These are phyloP conservation scores for Elongisporangium prolatum DNA, from an alignment of 352 stramenopile species.

Conservation along the genomic window DNA sequence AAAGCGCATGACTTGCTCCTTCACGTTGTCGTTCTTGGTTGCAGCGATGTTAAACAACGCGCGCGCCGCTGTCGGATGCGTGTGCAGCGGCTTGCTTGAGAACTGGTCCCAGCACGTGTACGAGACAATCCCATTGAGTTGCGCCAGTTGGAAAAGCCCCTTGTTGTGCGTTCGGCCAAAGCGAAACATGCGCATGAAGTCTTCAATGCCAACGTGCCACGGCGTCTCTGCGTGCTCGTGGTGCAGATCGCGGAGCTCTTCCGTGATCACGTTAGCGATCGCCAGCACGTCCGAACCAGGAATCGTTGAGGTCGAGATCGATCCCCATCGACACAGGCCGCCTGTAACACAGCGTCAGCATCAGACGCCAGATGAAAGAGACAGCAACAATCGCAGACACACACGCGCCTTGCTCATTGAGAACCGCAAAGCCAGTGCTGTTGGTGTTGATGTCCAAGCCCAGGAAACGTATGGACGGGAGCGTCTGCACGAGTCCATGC, in stretches of 20 bases:
- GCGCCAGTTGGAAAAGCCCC: constrained; percentile 80
- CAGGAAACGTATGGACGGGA: constrained; percentile 47
- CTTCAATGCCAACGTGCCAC: constrained; percentile 81
- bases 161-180: constrained; percentile 75
- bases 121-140: constrained; percentile 84
- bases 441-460: constrained; percentile 85
- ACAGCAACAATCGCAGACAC: not conserved
- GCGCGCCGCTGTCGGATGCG: constrained; percentile 73
- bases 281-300: constrained; percentile 58
- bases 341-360: not conserved
- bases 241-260: constrained; percentile 29
- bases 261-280: constrained; percentile 51
- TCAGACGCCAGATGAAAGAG: not conserved
- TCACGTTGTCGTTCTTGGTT: constrained; percentile 41
- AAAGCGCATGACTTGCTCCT: constrained; percentile 72
- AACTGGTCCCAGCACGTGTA: constrained; percentile 75
- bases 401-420: constrained; percentile 32
- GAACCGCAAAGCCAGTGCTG: constrained; percentile 69
- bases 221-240: constrained; percentile 1
- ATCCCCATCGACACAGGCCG: constrained; percentile 47
- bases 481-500: constrained; percentile 18
- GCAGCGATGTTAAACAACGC: constrained; percentile 39
- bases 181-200: constrained; percentile 82
- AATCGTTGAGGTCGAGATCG: constrained; percentile 58
- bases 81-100: constrained; percentile 41